phyloP scores from a whole-genome alignment of 345 rosid genomes.

The Eucalyptus sp. region DNA sequence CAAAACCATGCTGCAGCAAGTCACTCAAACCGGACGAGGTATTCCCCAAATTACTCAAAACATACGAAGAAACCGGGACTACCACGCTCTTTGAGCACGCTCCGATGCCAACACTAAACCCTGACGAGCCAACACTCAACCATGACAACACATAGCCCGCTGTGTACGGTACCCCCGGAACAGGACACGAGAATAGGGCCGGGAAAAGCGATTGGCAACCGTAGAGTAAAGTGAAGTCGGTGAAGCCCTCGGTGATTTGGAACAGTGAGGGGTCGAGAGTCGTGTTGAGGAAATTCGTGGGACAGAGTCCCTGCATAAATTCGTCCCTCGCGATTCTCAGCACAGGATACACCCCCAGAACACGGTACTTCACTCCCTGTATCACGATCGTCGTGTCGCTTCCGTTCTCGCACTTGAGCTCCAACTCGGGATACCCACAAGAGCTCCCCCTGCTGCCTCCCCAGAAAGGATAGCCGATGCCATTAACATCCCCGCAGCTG shows the following conservation, averaged over 20 bases:
- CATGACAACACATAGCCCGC: neutral
- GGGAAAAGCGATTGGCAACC: neutral
- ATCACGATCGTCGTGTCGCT: neutral
- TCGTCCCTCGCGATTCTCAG: conserved; percentile 12
- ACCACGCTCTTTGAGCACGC: neutral
- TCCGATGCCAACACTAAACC: neutral
- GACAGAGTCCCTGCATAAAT: conserved; percentile 1
- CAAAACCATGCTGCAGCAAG: neutral
- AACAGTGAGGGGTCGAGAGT: neutral
- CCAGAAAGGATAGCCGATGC: conserved; percentile 19
- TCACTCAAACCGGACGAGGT: neutral
- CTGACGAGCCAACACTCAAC: neutral
- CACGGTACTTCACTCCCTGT: neutral
- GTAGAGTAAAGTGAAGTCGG: neutral
- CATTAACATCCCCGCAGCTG: neutral
- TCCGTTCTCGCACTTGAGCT: conserved; percentile 4
- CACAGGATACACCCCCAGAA: neutral
- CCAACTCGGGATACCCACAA: conserved; percentile 15
- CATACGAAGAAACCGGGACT: neutral
- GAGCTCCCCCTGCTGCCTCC: neutral
- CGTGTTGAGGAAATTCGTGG: neutral
- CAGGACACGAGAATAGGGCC: neutral
- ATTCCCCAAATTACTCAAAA: accelerated
- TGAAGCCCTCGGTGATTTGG: neutral
- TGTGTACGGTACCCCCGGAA: neutral